Conservation (phyloP, 805 yeast species). For the Candida morakotiae region DNA sequence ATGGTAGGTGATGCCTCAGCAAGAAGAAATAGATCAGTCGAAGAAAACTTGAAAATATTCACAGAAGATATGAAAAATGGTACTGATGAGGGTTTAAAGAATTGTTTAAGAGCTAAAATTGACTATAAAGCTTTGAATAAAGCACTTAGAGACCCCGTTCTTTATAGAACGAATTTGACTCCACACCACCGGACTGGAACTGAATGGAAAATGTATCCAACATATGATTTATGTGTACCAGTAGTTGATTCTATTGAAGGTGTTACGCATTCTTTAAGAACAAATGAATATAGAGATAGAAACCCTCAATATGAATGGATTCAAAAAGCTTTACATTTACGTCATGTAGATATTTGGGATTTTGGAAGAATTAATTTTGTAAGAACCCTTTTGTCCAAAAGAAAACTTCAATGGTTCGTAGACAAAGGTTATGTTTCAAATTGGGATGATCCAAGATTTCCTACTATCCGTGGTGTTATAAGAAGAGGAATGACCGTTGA, state of each 20-base stretch:
- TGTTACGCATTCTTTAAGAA: slow-evolving; percentile 96
- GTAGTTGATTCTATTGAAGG: slow-evolving; percentile 95
- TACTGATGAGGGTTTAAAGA: slow-evolving; percentile 85
- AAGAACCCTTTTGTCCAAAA: slow-evolving; percentile 90
- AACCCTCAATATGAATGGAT: slow-evolving; percentile 98
- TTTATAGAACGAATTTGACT: slow-evolving; percentile 93
- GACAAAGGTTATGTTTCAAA: slow-evolving; percentile 81
- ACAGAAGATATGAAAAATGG: slow-evolving; percentile 87
- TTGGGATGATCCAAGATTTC: slow-evolving; percentile 99
- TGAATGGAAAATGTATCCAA: slow-evolving; percentile 94
- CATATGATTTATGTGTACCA: slow-evolving; percentile 98
- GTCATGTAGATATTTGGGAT: slow-evolving; percentile 97
- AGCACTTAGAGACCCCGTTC: slow-evolving; percentile 95
- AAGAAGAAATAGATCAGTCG: slow-evolving; percentile 89
- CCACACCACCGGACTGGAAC: slow-evolving; percentile 97
- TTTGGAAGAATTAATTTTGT: slow-evolving; percentile 96
- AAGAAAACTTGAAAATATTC: slow-evolving; percentile 83
- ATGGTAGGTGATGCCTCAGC: slow-evolving; percentile 93
- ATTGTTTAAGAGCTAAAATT: slow-evolving; percentile 96
- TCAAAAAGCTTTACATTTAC: slow-evolving; percentile 70
- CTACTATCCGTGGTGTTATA: slow-evolving; percentile 98
- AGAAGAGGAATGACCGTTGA: slow-evolving; percentile 99
- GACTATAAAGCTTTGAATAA: slow-evolving; percentile 89
- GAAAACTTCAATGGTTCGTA: slow-evolving; percentile 99
- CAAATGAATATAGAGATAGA: slow-evolving; percentile 98